Conservation (phyloP, 2,329 filamentous ascomycete genomes). For the Pseudogymnoascus sp. region DNA sequence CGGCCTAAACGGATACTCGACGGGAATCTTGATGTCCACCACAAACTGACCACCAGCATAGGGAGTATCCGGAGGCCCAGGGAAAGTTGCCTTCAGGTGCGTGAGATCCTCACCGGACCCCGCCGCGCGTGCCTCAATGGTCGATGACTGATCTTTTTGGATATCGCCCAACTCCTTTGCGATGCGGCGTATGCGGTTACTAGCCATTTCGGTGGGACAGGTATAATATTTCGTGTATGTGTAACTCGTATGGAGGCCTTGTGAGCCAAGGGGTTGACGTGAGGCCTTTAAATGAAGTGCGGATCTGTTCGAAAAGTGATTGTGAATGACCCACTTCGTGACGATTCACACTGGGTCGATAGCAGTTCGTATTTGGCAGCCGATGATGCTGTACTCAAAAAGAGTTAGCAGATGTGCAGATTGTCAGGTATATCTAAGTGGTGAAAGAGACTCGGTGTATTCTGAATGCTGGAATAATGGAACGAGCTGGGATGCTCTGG, state of each 20-base stretch:
- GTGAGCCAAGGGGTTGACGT: neutral
- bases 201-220: constrained; percentile 12
- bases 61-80: constrained; percentile 82
- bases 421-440: neutral
- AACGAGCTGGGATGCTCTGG: constrained; percentile 1
- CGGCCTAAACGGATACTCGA: constrained; percentile 86
- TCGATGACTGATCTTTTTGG: constrained; percentile 62
- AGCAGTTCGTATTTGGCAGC: neutral
- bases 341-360: neutral
- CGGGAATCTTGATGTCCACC: constrained; percentile 80
- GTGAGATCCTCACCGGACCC: constrained; percentile 59
- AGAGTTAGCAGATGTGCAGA: neutral
- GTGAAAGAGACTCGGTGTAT: neutral
- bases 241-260: neutral
- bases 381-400: neutral
- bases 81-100: constrained; percentile 74
- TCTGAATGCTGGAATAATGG: neutral
- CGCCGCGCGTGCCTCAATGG: constrained; percentile 60
- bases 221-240: constrained; percentile 4
- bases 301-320: constrained; percentile 5
- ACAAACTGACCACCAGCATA: constrained; percentile 79
- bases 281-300: neutral
- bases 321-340: constrained; percentile 2
- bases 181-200: constrained; percentile 42
- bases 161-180: constrained; percentile 73